phyloP scores from a whole-genome alignment of 1,139 yeast species.

The Geotrichum cucujoidarum region DNA sequence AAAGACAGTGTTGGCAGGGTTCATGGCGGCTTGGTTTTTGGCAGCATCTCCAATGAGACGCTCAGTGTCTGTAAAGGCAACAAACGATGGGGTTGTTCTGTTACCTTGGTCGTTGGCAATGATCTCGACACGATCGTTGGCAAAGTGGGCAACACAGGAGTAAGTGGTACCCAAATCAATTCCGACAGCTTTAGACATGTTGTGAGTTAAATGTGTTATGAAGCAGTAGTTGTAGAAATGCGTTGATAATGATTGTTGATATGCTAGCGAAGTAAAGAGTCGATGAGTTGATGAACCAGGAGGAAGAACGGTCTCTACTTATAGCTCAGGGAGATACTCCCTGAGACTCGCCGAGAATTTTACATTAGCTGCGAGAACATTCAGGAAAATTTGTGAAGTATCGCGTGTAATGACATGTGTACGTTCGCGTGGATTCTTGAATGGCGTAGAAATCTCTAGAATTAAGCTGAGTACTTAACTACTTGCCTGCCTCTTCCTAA shows the following conservation, averaged over 20 bases:
- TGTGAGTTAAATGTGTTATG: no score
- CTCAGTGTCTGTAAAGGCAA: constrained; percentile 92
- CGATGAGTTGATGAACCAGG: background rate
- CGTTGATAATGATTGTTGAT: background rate
- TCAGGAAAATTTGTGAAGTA: no score
- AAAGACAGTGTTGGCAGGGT: constrained; percentile 92
- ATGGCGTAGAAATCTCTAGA: no score
- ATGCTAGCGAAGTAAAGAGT: constrained; percentile 1
- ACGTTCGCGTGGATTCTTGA: no score
- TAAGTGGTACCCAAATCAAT: constrained; percentile 99
- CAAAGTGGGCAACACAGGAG: constrained; percentile 96
- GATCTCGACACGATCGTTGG: constrained; percentile 87
- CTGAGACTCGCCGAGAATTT: no score
- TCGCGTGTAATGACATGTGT: no score
- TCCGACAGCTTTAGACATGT: constrained; percentile 40
- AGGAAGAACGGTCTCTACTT: background rate
- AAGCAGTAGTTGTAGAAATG: no score
- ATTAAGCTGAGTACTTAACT: no score
- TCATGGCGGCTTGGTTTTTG: constrained; percentile 96
- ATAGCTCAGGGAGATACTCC: no score
- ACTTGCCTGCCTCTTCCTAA: no score
- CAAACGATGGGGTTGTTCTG: constrained; percentile 96
- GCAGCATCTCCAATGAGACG: constrained; percentile 98
- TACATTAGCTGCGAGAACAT: no score
- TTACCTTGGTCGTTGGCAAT: constrained; percentile 98